phyloP scores from a whole-genome alignment of 192 early-diverging fungal species.

The Coemansia sp. region DNA sequence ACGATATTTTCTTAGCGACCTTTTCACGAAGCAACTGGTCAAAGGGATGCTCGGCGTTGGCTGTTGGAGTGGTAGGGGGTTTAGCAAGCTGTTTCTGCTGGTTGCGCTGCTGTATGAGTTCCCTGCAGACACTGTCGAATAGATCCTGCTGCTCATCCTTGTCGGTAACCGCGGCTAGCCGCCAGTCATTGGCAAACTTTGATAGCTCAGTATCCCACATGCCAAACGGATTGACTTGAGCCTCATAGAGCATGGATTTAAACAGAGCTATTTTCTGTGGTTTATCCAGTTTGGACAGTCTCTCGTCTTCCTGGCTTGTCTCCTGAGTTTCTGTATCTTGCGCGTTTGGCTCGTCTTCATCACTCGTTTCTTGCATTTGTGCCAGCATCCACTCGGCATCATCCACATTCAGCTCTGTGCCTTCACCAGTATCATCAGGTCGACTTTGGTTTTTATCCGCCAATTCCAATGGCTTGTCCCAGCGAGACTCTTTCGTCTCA shows the following conservation, averaged over 20 bases:
- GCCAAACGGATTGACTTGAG: constrained; percentile 25
- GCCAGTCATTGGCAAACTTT: constrained; percentile 10
- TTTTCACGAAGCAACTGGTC: constrained; percentile 28
- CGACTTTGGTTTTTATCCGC: neutral
- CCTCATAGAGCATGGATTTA: constrained; percentile 31
- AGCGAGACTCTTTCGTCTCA: constrained; percentile 14
- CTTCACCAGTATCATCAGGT: constrained; percentile 4
- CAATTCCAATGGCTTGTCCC: constrained; percentile 22
- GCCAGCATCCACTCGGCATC: constrained; percentile 54
- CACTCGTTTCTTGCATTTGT: constrained; percentile 30
- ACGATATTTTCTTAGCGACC: constrained; percentile 26
- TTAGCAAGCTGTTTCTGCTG: neutral
- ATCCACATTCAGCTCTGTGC: constrained; percentile 39
- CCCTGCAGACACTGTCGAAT: constrained; percentile 25
- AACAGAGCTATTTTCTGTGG: constrained; percentile 17
- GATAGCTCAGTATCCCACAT: constrained; percentile 31
- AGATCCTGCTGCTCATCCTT: constrained; percentile 26
- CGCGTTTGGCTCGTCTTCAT: neutral
- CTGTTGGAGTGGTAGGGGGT: neutral
- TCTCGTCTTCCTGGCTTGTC: neutral
- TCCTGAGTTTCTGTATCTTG: neutral
- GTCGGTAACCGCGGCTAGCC: constrained; percentile 9
- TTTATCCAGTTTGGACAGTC: neutral
- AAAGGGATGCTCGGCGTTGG: constrained; percentile 16
- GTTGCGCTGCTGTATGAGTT: constrained; percentile 15